These are phyloP conservation scores for Ilyonectria destructans DNA, from an alignment of 2,329 filamentous ascomycete genomes.

Conservation along the genomic window DNA sequence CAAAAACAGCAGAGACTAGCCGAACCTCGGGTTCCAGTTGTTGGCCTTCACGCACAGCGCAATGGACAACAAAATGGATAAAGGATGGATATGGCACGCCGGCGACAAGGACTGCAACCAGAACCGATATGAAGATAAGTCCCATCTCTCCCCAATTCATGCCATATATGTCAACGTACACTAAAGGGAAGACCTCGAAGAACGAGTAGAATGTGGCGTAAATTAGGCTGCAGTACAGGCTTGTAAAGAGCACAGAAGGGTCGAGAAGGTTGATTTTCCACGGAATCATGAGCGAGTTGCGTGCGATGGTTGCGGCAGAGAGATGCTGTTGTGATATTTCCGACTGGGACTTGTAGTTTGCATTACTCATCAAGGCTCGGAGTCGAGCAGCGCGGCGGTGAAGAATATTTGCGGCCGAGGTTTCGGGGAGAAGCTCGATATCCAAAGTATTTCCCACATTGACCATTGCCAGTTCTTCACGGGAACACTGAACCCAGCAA, in stretches of 20 bases:
- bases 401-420: constrained; percentile 4
- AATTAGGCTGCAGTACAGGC: background rate
- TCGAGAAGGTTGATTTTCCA: constrained; percentile 8
- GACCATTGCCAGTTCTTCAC: constrained; percentile 19
- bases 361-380: background rate
- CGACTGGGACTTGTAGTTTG: background rate
- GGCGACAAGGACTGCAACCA: constrained; percentile 28
- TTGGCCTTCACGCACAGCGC: background rate
- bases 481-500: constrained; percentile 31
- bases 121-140: constrained; percentile 60
- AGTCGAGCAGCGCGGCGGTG: constrained; percentile 8
- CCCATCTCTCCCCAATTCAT: constrained; percentile 62
- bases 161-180: constrained; percentile 61
- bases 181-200: constrained; percentile 65
- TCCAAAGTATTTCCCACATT: constrained; percentile 2
- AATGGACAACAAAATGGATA: background rate
- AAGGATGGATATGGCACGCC: background rate
- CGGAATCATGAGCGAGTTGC: constrained; percentile 3
- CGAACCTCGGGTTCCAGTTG: background rate
- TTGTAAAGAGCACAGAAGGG: background rate
- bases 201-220: constrained; percentile 34
- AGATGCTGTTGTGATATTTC: background rate
- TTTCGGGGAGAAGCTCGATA: constrained; percentile 12
- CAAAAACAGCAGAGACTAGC: background rate
- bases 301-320: background rate